These are phyloP conservation scores for Ascochyta fabae DNA, from an alignment of 2,329 filamentous ascomycete species.

Conservation along the genomic window DNA sequence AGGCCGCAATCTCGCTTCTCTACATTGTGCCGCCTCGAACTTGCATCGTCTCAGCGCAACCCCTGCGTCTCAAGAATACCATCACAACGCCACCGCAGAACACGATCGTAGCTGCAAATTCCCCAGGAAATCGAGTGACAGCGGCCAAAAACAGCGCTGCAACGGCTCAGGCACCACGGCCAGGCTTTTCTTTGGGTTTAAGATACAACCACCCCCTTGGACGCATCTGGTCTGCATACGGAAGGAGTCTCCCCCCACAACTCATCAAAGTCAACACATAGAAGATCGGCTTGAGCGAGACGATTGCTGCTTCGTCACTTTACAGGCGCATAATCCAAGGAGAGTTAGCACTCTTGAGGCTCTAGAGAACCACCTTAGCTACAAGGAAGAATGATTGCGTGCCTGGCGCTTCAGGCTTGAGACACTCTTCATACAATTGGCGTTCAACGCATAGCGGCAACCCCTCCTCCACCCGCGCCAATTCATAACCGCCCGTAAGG, in stretches of 20 bases:
- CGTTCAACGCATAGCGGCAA: constrained; percentile 39
- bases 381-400: constrained; percentile 44
- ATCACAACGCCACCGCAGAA: constrained; percentile 18
- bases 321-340: constrained; percentile 31
- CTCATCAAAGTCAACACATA: background rate
- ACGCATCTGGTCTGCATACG: background rate
- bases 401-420: constrained; percentile 50
- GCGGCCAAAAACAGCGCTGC: constrained; percentile 17
- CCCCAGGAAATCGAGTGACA: constrained; percentile 14
- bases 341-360: constrained; percentile 24
- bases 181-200: background rate
- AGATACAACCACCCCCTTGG: background rate
- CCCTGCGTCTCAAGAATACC: constrained; percentile 37
- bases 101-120: constrained; percentile 9
- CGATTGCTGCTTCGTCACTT: constrained; percentile 29
- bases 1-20: constrained; percentile 12
- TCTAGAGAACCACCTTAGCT: constrained; percentile 25
- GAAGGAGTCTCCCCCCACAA: background rate
- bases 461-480: constrained; percentile 29
- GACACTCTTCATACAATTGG: constrained; percentile 48
- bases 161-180: constrained; percentile 20
- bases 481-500: constrained; percentile 23
- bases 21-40: constrained; percentile 34
- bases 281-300: constrained; percentile 13
- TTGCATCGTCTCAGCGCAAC: constrained; percentile 42